Percentiles rank a stretch among this genome's conserved stretches.
phyloP scores from a whole-genome alignment of 1,284 basidiomycete genomes.

The Exobasidium rhododendri region DNA sequence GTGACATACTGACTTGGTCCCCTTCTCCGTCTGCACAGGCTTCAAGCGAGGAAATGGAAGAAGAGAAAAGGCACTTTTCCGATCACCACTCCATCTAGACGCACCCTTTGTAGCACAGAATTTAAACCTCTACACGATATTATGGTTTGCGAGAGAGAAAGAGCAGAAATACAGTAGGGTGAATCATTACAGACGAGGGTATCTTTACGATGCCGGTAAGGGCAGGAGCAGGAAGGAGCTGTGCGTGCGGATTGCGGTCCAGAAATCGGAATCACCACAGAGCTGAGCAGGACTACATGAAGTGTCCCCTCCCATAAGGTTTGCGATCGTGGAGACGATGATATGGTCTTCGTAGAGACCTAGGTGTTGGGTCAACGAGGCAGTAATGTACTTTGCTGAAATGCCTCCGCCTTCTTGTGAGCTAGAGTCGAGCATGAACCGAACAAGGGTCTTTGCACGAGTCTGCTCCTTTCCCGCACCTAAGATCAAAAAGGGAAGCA shows the following conservation, averaged over 20 bases:
- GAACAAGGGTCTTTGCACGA: not conserved
- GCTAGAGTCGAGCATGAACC: not conserved
- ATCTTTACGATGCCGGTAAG: too few species aligned
- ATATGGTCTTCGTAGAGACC: not conserved
- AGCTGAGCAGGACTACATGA: too few species aligned
- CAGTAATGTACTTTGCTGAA: too few species aligned
- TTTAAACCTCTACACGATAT: not conserved
- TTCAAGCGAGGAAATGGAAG: not conserved
- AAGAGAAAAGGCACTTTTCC: conserved; percentile 5
- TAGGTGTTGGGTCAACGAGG: too few species aligned
- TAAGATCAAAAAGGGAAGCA: not conserved
- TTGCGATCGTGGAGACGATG: too few species aligned
- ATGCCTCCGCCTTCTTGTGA: not conserved
- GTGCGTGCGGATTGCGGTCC: not conserved
- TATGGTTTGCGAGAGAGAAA: too few species aligned
- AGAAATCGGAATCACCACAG: too few species aligned
- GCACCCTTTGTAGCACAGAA: not conserved
- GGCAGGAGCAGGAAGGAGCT: not conserved
- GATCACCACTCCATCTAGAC: not conserved
- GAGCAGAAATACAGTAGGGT: too few species aligned
- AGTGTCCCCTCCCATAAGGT: too few species aligned
- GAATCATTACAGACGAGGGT: too few species aligned
- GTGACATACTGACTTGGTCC: not conserved
- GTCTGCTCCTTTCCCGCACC: not conserved
- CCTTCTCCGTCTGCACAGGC: not conserved